These are phyloP conservation scores for Pulveroboletus sp. DNA, from an alignment of 768 basidiomycete species.

Conservation along the genomic window DNA sequence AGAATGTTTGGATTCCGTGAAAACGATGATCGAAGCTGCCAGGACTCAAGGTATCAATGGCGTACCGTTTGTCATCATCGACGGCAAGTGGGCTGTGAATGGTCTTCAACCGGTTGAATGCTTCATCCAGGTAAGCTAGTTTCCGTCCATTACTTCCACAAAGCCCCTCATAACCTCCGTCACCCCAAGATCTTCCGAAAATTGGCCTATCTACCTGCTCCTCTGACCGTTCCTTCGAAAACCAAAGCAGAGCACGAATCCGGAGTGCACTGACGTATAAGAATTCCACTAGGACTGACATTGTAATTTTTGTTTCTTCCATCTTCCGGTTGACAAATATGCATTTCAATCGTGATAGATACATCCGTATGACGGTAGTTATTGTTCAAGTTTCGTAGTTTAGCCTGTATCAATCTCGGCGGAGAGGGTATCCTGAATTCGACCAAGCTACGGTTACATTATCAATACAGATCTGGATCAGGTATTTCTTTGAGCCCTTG, in stretches of 20 bases:
- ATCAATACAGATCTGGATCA: too few species aligned
- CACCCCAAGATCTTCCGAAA: slow-evolving; percentile 28
- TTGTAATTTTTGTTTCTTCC: not conserved
- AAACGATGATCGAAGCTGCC: slow-evolving; percentile 35
- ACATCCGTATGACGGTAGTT: not conserved
- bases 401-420: not conserved
- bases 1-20: slow-evolving; percentile 35
- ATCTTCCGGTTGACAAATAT: not conserved
- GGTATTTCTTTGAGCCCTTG: not conserved
- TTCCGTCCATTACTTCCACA: not conserved
- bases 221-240: not conserved
- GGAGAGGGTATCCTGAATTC: not conserved
- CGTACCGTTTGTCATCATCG: slow-evolving; percentile 47
- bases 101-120: slow-evolving; percentile 40
- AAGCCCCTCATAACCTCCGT: not conserved
- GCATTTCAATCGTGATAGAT: not conserved
- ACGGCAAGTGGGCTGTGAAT: slow-evolving; percentile 41
- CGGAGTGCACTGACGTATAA: not conserved
- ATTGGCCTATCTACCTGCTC: slow-evolving; percentile 17
- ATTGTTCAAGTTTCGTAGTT: not conserved
- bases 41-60: slow-evolving; percentile 41
- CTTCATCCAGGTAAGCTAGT: slow-evolving; percentile 31
- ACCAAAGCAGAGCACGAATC: not conserved
- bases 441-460: not conserved
- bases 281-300: too few species aligned